Evolutionary conservation across 257 asterid genomes (phyloP).

Genomic region (Solanum appendiculatum): DNA sequence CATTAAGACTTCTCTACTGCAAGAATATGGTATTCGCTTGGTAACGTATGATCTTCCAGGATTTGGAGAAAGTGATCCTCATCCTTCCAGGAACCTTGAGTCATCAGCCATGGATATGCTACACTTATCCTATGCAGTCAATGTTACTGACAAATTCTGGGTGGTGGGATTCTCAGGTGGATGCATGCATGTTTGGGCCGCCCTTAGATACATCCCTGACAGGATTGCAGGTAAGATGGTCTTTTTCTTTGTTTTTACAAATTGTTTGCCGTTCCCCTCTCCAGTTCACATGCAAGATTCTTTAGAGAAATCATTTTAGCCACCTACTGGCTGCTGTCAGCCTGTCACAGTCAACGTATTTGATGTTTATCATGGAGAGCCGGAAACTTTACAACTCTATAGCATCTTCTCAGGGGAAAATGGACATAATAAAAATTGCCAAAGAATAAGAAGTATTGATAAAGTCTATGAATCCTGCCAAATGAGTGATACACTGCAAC

Average conservation of each 20-base stretch:
- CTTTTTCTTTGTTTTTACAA: background rate
- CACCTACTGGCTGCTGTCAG: background rate
- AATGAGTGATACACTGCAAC: background rate
- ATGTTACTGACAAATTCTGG: conserved; percentile 81
- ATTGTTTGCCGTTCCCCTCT: background rate
- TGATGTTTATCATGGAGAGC: background rate
- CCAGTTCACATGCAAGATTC: background rate
- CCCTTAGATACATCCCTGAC: conserved; percentile 91
- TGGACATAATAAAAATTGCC: background rate
- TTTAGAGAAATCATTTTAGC: background rate
- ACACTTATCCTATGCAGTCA: conserved; percentile 72
- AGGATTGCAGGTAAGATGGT: conserved; percentile 57
- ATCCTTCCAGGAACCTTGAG: conserved; percentile 74
- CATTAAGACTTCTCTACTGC: conserved; percentile 44
- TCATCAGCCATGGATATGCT: conserved; percentile 87
- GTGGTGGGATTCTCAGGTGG: conserved; percentile 70
- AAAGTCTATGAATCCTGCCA: background rate
- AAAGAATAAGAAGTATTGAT: background rate
- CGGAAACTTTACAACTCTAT: background rate
- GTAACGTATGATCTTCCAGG: conserved; percentile 93
- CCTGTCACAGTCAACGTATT: background rate
- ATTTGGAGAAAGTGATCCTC: conserved; percentile 96
- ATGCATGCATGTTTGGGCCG: conserved; percentile 89
- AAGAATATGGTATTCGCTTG: conserved; percentile 74
- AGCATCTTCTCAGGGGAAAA: background rate